A percentile compares a stretch with the other conserved stretches of the same genome.
Evolutionary conservation across 768 basidiomycete genomes (phyloP).

Genomic region (Bullera alba): DNA sequence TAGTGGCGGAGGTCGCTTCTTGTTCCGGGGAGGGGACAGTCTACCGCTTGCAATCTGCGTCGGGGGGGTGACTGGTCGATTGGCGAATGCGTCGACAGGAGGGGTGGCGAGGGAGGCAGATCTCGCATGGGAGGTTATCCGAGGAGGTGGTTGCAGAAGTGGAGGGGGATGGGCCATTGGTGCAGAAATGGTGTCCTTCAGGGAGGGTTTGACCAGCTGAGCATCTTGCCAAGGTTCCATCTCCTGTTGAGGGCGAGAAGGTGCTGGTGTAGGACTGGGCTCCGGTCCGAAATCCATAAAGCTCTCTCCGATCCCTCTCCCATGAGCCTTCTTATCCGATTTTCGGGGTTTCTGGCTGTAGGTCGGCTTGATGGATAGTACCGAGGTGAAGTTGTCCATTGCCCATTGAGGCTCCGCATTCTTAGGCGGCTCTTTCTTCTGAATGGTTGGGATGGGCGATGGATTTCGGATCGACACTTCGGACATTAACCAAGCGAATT

Average conservation of each 20-base stretch:
- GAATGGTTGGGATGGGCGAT: conserved; percentile 2
- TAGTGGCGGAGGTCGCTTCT: conserved; percentile 5
- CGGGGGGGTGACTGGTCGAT: neutral
- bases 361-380: conserved; percentile 17
- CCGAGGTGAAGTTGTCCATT: conserved; percentile 28
- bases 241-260: neutral
- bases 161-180: neutral
- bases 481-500: conserved; percentile 39
- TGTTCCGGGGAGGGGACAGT: neutral
- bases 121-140: neutral
- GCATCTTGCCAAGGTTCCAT: neutral
- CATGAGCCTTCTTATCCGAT: neutral
- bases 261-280: neutral
- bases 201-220: neutral
- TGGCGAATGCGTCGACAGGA: neutral
- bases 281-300: neutral
- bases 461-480: conserved; percentile 10
- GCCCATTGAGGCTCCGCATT: conserved; percentile 18
- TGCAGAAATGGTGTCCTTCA: neutral
- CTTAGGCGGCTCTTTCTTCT: neutral
- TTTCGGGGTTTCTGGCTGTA: neutral
- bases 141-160: neutral
- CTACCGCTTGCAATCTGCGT: neutral
- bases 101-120: neutral
- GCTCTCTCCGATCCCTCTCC: neutral